Evolutionary conservation across 78 protist genomes (phyloP).

Genomic region (Dictyostelium intermedium): DNA sequence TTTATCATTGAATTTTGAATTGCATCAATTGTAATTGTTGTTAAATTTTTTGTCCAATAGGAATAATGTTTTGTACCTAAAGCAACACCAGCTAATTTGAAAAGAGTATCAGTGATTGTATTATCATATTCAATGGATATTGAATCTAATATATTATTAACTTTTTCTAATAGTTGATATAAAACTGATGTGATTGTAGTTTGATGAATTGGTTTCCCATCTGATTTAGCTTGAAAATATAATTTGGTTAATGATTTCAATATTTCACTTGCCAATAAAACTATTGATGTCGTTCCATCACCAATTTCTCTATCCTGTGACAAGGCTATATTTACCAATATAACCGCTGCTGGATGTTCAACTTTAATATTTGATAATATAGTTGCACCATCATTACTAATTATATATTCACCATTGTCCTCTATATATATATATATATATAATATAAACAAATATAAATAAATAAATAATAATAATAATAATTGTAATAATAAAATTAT

Average conservation of each 20-base stretch:
- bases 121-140: conserved; percentile 14
- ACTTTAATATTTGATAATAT: conserved; percentile 97
- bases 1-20: conserved; percentile 3
- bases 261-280: conserved; percentile 97
- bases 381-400: conserved; percentile 99
- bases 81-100: conserved; percentile 71
- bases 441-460: neutral
- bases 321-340: conserved; percentile 98
- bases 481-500: neutral
- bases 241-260: conserved; percentile 59
- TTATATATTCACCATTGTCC: conserved; percentile 78
- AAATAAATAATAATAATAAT: neutral
- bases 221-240: neutral
- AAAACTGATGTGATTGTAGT: conserved; percentile 13
- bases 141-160: neutral
- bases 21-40: conserved; percentile 10
- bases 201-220: neutral
- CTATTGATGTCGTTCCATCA: conserved; percentile 99
- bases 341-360: conserved; percentile 99
- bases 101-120: neutral
- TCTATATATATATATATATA: neutral
- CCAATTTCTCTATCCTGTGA: conserved; percentile 99
- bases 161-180: neutral
- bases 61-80: conserved; percentile 73
- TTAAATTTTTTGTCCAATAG: conserved; percentile 49